These are phyloP conservation scores for Flaveria brownii DNA, from an alignment of 129 eudicot species.

Conservation along the genomic window DNA sequence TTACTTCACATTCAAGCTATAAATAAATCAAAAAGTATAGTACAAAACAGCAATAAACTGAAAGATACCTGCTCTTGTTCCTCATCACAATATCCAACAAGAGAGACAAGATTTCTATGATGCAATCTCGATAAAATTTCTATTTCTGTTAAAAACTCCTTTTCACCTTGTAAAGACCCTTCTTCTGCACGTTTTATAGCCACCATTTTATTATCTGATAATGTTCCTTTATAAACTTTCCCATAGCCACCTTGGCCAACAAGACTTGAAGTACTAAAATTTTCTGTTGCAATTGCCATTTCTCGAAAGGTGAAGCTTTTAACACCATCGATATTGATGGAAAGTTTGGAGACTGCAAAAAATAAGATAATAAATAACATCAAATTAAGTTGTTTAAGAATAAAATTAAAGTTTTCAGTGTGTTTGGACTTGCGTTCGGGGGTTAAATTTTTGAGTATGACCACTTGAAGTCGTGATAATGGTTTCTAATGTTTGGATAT, in stretches of 20 bases:
- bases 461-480: background rate
- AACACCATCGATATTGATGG: constrained; percentile 71
- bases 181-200: constrained; percentile 91
- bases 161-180: constrained; percentile 86
- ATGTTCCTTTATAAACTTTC: constrained; percentile 65
- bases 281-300: constrained; percentile 63
- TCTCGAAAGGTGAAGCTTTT: constrained; percentile 72
- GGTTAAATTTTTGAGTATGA: too few relatives aligned
- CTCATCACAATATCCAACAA: constrained; percentile 86
- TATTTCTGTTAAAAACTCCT: constrained; percentile 86
- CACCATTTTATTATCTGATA: constrained; percentile 51
- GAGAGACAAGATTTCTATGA: constrained; percentile 83
- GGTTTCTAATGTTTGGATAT: background rate
- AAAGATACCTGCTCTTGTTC: constrained; percentile 71
- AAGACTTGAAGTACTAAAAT: constrained; percentile 49
- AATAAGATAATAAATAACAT: background rate
- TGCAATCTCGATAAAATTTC: constrained; percentile 81
- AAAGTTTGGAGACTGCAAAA: constrained; percentile 61
- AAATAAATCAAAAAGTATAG: background rate
- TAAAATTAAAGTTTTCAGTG: background rate
- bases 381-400: background rate
- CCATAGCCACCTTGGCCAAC: constrained; percentile 96
- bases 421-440: background rate
- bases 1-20: constrained; percentile 11
- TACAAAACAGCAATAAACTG: background rate